phyloP scores from a whole-genome alignment of 2,329 filamentous ascomycete genomes.

The Aspergillus sp. region DNA sequence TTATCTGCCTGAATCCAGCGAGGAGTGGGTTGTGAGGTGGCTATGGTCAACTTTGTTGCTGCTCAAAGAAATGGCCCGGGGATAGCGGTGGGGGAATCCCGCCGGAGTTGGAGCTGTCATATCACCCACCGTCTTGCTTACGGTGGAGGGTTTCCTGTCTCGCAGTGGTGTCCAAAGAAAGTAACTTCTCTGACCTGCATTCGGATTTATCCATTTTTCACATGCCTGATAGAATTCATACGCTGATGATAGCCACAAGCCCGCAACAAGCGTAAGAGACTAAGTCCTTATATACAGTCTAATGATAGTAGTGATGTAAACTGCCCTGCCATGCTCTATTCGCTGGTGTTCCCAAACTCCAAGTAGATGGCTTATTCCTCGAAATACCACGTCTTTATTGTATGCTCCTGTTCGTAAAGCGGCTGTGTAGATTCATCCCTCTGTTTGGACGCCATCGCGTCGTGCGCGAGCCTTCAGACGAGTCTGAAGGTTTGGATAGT shows the following conservation, averaged over 20 bases:
- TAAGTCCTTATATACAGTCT: neutral
- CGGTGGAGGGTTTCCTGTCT: neutral
- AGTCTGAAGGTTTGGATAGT: conserved; percentile 16
- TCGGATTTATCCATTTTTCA: too few species aligned
- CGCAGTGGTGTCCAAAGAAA: neutral
- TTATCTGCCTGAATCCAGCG: neutral
- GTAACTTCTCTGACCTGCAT: too few species aligned
- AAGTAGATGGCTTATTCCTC: neutral
- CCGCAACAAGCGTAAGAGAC: too few species aligned
- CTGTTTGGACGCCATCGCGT: neutral
- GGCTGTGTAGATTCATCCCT: neutral
- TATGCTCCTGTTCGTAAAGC: too few species aligned
- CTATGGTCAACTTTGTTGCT: too few species aligned
- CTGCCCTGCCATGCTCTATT: neutral
- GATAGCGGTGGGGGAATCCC: conserved; percentile 3
- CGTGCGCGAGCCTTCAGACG: conserved; percentile 2
- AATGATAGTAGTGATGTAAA: neutral
- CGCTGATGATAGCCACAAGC: too few species aligned
- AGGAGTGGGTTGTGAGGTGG: neutral
- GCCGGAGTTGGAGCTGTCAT: neutral
- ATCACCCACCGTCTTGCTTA: too few species aligned
- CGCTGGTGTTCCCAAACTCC: neutral
- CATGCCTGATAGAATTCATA: too few species aligned
- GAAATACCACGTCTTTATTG: too few species aligned
- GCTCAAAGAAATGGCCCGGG: neutral